Evolutionary conservation across 2,329 filamentous ascomycete genomes (phyloP), one percentile per base, ranked within the genome.

Genomic region (Aureobasidium namibiae): DNA sequence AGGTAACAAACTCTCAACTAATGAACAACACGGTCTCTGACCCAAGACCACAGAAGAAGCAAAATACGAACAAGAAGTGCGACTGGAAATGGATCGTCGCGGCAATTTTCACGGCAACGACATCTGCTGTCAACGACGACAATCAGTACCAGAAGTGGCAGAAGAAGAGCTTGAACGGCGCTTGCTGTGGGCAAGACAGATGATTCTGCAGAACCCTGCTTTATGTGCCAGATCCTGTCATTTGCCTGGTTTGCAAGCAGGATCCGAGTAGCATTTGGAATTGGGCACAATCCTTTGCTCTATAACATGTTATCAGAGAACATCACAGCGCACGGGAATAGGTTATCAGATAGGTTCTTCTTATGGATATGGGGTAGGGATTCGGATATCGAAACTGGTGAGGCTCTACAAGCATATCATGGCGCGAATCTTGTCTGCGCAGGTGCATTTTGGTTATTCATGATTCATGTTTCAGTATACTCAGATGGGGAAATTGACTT

Each of bases 141-240:
- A 57, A n/a, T 46, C 54, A 3, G 14, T 46, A 23, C 54, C 54
- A 21, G 41, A 48, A 11, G 42, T 57, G 10, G 54, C 33, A 29
- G 42, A 46, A 31, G 54, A 57, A 39, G 54, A 57, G 14, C 16
- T 57, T 13, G 42, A 57, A 24, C 41, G 54, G 16, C 54, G 54
- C 14, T 33, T 57, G 24, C 18, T 31, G 8, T 57, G 54, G 54
- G 54, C 54, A 1, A 26, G 31, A 5, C 42, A 57, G n/a, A 57
- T 57, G 54, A 26, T 46, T 31, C 9, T 29, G 0, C 41, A 36
- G 3, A 46, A 48, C 10, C 54, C 54, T 39, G 34, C 41, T 16
- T 8, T 48, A 9, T 57, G 54, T n/a, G 10, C 54, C 31, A 57
- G 24, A 11, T 57, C 42, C 16, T 57, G 54, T n/a, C 54, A 46